Conservation (phyloP, 352 stramenopile genomes). For the Globisporangium cystogenes region DNA sequence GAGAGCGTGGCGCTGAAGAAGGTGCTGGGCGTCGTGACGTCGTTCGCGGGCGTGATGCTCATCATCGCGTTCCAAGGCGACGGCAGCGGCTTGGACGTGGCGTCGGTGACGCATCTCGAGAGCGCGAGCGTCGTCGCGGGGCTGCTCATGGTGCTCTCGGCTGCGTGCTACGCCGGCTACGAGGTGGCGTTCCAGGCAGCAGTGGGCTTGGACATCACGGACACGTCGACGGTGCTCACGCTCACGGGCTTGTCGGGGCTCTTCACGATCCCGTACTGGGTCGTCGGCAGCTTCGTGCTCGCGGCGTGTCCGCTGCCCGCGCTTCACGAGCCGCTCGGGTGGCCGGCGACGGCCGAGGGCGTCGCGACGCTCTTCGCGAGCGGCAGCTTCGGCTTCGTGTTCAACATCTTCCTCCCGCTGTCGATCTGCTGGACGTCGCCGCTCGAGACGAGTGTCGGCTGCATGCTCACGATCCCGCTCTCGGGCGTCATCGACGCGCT, state of each 20-base stretch:
- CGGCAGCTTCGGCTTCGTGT: constrained; percentile 23
- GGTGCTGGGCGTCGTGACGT: constrained; percentile 31
- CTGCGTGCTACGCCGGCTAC: constrained; percentile 43
- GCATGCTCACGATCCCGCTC: constrained; percentile 54
- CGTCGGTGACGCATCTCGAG: constrained; percentile 13
- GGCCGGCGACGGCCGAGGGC: constrained; percentile 25
- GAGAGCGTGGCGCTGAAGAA: constrained; percentile 34
- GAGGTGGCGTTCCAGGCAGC: constrained; percentile 35
- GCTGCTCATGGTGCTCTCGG: constrained; percentile 39
- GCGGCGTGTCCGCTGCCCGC: constrained; percentile 27
- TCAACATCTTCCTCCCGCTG: constrained; percentile 37
- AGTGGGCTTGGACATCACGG: constrained; percentile 32
- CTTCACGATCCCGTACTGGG: constrained; percentile 42
- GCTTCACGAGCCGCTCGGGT: constrained; percentile 44
- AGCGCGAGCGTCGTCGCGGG: constrained; percentile 28
- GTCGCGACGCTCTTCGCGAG: constrained; percentile 32
- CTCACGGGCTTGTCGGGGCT: constrained; percentile 39
- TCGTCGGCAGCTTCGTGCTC: constrained; percentile 34
- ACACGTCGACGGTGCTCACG: constrained; percentile 42
- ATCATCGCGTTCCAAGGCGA: constrained; percentile 38
- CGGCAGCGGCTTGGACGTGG: constrained; percentile 15
- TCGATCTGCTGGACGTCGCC: constrained; percentile 50
- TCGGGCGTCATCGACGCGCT: constrained; percentile 39
- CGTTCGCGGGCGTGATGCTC: constrained; percentile 39
- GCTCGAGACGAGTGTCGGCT: constrained; percentile 47